phyloP scores from a whole-genome alignment of 2,329 filamentous ascomycete species.

The Apiospora phragmitis region DNA sequence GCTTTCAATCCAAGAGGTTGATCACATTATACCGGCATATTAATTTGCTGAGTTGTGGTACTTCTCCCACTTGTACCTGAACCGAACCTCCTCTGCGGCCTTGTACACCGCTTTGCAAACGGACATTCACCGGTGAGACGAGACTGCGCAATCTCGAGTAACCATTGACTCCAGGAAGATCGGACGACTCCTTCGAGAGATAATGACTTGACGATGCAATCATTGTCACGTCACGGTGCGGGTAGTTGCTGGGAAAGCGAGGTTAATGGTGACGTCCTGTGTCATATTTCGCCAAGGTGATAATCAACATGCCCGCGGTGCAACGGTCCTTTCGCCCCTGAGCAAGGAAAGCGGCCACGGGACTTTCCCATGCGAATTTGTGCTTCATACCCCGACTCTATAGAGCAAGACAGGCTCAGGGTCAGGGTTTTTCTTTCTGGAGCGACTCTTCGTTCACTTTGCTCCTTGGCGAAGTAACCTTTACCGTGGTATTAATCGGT shows the following conservation, averaged over 20 bases:
- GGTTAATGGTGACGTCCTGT: background rate
- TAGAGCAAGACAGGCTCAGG: background rate
- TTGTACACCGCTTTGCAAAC: background rate
- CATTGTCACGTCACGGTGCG: background rate
- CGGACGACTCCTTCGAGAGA: background rate
- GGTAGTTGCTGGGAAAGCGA: background rate
- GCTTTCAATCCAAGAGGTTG: background rate
- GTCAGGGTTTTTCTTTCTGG: background rate
- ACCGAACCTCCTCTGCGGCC: background rate
- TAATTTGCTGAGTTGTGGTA: background rate
- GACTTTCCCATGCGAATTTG: background rate
- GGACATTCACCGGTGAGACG: background rate
- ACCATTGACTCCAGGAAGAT: background rate
- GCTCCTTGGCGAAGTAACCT: background rate
- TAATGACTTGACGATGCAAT: background rate
- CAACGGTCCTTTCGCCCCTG: background rate
- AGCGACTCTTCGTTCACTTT: background rate
- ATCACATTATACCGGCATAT: background rate
- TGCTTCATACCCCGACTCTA: background rate
- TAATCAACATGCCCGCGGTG: background rate
- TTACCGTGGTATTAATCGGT: background rate
- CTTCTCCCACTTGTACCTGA: background rate
- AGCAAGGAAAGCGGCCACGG: background rate
- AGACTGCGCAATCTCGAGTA: slow-evolving; percentile 4
- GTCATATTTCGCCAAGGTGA: background rate